Evolutionary conservation across 345 rosid species (phyloP).

Genomic region (Sonneratia caseolaris): DNA sequence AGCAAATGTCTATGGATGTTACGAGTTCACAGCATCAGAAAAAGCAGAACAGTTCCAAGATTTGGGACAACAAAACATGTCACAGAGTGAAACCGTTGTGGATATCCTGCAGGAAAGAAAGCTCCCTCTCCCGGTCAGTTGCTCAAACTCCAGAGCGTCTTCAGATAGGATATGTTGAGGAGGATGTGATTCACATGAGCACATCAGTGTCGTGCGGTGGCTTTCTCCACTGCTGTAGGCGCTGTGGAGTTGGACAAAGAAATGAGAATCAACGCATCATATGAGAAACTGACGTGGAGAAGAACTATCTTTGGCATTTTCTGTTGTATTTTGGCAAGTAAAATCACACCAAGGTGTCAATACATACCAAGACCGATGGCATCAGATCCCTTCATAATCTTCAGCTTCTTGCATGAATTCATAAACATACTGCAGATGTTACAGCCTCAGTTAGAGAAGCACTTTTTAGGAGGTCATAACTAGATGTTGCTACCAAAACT

Average conservation of each 20-base stretch:
- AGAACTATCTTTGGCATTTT: neutral
- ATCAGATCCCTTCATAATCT: conserved; percentile 77
- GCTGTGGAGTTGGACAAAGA: conserved; percentile 27
- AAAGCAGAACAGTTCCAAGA: neutral
- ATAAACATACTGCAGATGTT: conserved; percentile 48
- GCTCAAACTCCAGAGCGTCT: neutral
- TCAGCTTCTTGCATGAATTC: conserved; percentile 60
- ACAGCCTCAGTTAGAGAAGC: neutral
- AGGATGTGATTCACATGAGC: neutral
- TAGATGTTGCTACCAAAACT: neutral
- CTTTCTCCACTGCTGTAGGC: conserved; percentile 66
- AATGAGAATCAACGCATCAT: neutral
- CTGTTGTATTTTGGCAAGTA: neutral
- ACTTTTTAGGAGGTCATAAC: neutral
- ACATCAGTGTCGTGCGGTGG: conserved; percentile 14
- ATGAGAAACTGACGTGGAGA: neutral
- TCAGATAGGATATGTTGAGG: neutral
- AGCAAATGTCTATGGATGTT: neutral
- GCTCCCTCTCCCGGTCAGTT: neutral
- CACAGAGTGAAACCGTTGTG: neutral
- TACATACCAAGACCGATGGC: conserved; percentile 80
- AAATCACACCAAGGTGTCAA: neutral
- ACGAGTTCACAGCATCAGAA: neutral
- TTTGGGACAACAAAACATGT: conserved; percentile 1
- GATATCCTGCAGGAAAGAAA: neutral